These are phyloP conservation scores for Podospora sp. DNA, from an alignment of 495 filamentous ascomycete genomes.

Conservation along the genomic window DNA sequence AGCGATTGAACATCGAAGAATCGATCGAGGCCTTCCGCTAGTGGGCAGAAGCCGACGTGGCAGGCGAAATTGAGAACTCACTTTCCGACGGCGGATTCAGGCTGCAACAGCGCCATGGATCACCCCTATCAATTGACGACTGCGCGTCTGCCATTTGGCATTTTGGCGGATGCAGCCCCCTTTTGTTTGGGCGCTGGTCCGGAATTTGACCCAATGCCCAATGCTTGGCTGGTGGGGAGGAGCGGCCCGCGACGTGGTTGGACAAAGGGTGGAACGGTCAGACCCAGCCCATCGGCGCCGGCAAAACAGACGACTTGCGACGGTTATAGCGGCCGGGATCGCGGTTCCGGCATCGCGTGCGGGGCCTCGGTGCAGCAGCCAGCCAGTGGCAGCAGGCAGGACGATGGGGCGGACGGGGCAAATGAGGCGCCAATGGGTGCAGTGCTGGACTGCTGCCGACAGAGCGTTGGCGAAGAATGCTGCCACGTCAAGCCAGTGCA, in stretches of 20 bases:
- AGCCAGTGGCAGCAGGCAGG: background rate
- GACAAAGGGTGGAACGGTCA: slow-evolving; percentile 14
- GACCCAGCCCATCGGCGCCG: slow-evolving; percentile 27
- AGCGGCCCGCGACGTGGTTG: slow-evolving; percentile 29
- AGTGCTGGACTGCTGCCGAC: slow-evolving; percentile 6
- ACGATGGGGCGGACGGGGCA: slow-evolving; percentile 9
- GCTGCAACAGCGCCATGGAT: slow-evolving; percentile 18
- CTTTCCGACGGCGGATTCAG: slow-evolving; percentile 17
- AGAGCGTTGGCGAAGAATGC: slow-evolving; percentile 27
- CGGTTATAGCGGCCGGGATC: slow-evolving; percentile 6
- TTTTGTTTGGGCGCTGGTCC: slow-evolving; percentile 22
- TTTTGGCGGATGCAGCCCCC: background rate
- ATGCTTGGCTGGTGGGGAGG: slow-evolving; percentile 26
- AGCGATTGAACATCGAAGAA: background rate
- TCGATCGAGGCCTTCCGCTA: slow-evolving; percentile 9
- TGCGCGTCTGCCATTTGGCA: slow-evolving; percentile 11
- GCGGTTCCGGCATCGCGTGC: background rate
- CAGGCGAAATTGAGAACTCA: slow-evolving; percentile 23
- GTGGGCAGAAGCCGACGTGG: slow-evolving; percentile 19
- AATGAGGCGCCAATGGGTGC: slow-evolving; percentile 26
- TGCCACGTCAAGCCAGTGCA: slow-evolving; percentile 36
- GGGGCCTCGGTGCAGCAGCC: slow-evolving; percentile 3
- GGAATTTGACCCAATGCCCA: slow-evolving; percentile 19
- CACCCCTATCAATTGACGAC: slow-evolving; percentile 14
- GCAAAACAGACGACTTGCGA: slow-evolving; percentile 7